Evolutionary conservation across 2,329 filamentous ascomycete species (phyloP), one percentile per base, ranked within the genome.

Genomic region (Aureobasidium leucospermi): DNA sequence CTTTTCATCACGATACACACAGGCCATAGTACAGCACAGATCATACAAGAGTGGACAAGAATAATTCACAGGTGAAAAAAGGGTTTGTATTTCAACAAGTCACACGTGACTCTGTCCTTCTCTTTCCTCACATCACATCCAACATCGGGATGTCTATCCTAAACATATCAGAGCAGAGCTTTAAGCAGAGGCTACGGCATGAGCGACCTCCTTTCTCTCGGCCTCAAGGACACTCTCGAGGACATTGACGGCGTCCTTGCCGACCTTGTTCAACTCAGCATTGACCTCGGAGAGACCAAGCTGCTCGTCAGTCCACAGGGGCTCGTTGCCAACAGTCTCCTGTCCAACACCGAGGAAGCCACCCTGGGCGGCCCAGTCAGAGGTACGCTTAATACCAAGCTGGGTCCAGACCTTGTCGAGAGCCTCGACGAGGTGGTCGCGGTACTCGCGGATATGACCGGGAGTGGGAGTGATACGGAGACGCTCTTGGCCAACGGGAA

Each of bases 401-500:
- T 93, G 85, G 49, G 80, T 83, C 92, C 93, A 99, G 61, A 99
- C 93, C 67, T 84, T 82, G 67, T 96, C 89, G 36, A 99, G 77
- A 5, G 93, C 91, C 61, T 85, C 76, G 31, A 96, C 86, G 4
- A 99, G 85, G 68, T 96, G 85, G 65, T 95, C 88, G 63, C 91
- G 90, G 76, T 89, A 90, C 66, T 89, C 84, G 75, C 88, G 88
- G 59, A 84, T 85, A 73, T 99, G 94, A 45, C 94, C 94, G 0
- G 94, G 94, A 1, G 94, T 99, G 0, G 94, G 94, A 1, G 94
- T 99, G 73, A 99, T 90, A 65, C 94, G 88, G 60, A 99, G 86
- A 61, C 94, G 87, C 76, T 99, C 94, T 78, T 99, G 92, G n/a
- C 94, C 94, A 6, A 96, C 90, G 2, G 94, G 94, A 2, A 99